Base-by-base conservation (phyloP, 768 basidiomycete genomes). In the Lyophyllum shimeji region DNA sequence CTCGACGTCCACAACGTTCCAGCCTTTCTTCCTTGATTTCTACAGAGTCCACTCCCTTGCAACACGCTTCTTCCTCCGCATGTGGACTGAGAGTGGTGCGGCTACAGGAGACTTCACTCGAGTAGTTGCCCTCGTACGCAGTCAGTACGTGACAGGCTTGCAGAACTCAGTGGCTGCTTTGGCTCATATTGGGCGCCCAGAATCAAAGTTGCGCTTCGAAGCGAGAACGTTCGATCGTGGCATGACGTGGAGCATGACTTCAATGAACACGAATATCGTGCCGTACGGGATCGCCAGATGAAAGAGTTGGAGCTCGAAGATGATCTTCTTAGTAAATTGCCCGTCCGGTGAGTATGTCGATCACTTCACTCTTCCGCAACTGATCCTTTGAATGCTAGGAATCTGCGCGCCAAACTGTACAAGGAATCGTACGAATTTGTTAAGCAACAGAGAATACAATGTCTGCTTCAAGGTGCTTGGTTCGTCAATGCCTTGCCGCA, bases 341-440 rank as follows among this genome's bases (percentile, higher is more conserved):
- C 94, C 7, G 86, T 96, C 25, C 79, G 93, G 93, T 94, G 59
- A 48, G 87, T 71, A 11, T 37, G 56, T 21, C 8, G 53, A 39
- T 24, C 18, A 46, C 34, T 52, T 45, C 56, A 42, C 12, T 42
- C 37, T 18, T 29, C 20, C 24, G 54, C 11, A 33, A 49, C 23
- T 12, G 9, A 25, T 34, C 20, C 13, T 23, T 33, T 21, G 52
- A 40, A 25, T 31, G 53, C n/a, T 63, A 95, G 93, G 52, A 93
- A 90, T 67, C 74, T 97, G 43, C 85, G 92, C 18, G 85, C 85
- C 42, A 91, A 92, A 61, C 76, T 97, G 20, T 90, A 90, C 76
- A 92, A 86, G 65, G 94, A 97, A 67, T 93, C 91, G 13, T 92
- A 84, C 60, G 91, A 93, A 65, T 95, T 95, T 64, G 90, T 97